These are phyloP conservation scores for Nepenthes alata DNA, from an alignment of 179 eudicot genomes.

Conservation along the genomic window DNA sequence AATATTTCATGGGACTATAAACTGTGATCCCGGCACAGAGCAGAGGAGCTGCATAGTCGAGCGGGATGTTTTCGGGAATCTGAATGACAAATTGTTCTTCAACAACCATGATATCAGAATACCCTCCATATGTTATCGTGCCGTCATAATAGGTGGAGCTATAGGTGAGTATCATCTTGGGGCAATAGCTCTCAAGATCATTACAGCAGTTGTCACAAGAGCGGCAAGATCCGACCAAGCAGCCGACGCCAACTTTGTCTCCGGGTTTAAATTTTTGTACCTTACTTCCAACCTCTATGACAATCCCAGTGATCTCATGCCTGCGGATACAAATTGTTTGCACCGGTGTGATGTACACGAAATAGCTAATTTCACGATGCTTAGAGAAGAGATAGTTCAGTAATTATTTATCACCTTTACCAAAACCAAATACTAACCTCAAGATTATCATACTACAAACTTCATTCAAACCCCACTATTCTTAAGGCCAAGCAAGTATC, in stretches of 20 bases:
- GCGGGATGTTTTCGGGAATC: conserved; percentile 4
- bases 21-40: conserved; percentile 5
- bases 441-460: no score
- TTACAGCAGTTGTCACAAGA: conserved; percentile 17
- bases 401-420: no score
- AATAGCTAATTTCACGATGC: no score
- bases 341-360: no score
- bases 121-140: conserved; percentile 22
- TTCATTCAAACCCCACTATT: no score
- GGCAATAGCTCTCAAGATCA: conserved; percentile 22
- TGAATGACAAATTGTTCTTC: conserved; percentile 7
- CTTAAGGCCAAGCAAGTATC: no score
- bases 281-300: conserved; percentile 18
- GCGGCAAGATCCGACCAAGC: conserved; percentile 24
- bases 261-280: conserved; percentile 17
- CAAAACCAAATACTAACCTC: no score
- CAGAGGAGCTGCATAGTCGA: conserved; percentile 1
- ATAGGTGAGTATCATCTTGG: conserved; percentile 23
- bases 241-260: conserved; percentile 26
- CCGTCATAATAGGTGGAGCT: conserved; percentile 22
- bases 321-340: not conserved
- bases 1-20: conserved; percentile 3
- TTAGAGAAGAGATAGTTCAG: no score
- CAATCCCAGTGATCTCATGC: conserved; percentile 18
- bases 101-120: conserved; percentile 24